These are phyloP conservation scores for Termitomyces eurrhizus DNA, from an alignment of 768 basidiomycete genomes.

Conservation along the genomic window DNA sequence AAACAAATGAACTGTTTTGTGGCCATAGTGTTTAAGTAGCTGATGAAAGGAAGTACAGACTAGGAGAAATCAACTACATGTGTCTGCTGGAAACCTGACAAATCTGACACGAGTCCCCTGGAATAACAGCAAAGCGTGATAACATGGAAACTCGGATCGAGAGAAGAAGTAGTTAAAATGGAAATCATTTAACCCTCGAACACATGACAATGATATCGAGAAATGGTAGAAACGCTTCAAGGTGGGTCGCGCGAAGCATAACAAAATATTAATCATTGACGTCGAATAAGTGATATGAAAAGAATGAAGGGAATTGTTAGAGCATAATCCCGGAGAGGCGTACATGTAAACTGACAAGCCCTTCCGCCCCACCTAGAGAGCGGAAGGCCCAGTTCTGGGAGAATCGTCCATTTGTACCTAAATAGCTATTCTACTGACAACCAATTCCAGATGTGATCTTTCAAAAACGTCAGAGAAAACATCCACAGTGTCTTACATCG, in stretches of 20 bases:
- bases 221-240: background rate
- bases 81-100: background rate
- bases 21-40: too few relatives aligned
- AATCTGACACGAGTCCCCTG: background rate
- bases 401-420: background rate
- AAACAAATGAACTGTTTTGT: background rate
- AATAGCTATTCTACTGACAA: background rate
- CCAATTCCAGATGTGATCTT: background rate
- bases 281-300: background rate
- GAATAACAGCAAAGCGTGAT: background rate
- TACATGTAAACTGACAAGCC: slow-evolving; percentile 1
- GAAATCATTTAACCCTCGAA: background rate
- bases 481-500: background rate
- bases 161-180: background rate
- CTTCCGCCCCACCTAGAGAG: background rate
- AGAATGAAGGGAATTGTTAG: background rate
- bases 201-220: background rate
- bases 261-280: background rate
- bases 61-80: background rate
- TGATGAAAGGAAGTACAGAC: background rate
- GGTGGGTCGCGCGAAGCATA: slow-evolving; percentile 2
- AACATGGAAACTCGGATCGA: background rate
- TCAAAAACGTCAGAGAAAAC: slow-evolving; percentile 2
- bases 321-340: background rate
- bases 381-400: background rate